These are phyloP conservation scores for Calonectria multiphialidica DNA, from an alignment of 2,329 filamentous ascomycete genomes.

Conservation along the genomic window DNA sequence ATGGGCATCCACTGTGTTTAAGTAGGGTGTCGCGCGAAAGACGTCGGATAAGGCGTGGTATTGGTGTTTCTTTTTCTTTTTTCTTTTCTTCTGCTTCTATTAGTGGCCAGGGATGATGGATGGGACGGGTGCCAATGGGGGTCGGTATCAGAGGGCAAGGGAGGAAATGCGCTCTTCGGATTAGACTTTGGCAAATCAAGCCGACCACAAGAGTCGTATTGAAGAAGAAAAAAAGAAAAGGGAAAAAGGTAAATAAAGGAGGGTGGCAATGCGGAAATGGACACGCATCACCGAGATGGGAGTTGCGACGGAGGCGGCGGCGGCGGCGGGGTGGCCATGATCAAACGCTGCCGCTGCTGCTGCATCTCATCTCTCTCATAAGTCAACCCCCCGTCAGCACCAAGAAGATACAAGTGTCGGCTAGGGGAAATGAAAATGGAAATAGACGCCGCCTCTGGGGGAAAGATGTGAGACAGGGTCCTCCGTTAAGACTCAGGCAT, in stretches of 20 bases:
- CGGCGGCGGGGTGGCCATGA: neutral
- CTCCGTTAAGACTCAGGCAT: neutral
- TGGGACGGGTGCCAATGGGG: neutral
- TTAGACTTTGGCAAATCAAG: slow-evolving; percentile 5
- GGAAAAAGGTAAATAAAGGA: neutral
- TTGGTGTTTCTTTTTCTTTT: slow-evolving; percentile 5
- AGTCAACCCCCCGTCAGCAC: neutral
- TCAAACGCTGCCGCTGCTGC: neutral
- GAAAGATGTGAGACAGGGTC: slow-evolving; percentile 5
- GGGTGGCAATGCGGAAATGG: neutral
- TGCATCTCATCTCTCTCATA: neutral
- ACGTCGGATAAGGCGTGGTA: neutral
- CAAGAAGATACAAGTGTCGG: neutral
- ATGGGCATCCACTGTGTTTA: slow-evolving; percentile 2
- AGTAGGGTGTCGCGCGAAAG: neutral
- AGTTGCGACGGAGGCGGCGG: too few species aligned
- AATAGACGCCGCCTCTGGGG: neutral
- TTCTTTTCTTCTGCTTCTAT: neutral
- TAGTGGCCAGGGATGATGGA: slow-evolving; percentile 4
- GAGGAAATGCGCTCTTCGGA: neutral
- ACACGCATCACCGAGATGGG: neutral
- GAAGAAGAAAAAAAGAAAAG: neutral
- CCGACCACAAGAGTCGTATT: neutral
- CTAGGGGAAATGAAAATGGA: slow-evolving; percentile 3
- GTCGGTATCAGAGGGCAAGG: neutral